These are phyloP conservation scores for Ichthyophthirius multifiliis DNA, from an alignment of 169 alveolate species.

Conservation along the genomic window DNA sequence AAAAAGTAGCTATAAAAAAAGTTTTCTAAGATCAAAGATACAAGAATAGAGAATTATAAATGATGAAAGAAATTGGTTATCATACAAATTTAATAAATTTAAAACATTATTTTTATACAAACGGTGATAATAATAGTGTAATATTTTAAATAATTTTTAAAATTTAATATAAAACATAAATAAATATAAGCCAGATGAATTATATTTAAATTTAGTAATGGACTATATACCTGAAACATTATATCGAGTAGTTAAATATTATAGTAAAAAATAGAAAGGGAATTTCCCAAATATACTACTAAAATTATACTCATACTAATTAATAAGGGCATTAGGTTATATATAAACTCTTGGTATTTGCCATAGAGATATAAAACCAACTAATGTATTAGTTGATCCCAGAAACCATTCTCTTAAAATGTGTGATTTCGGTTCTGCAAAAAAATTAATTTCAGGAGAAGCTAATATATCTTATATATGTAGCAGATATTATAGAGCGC, in stretches of 20 bases:
- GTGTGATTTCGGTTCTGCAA: slow-evolving; percentile 99
- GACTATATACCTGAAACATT: slow-evolving; percentile 97
- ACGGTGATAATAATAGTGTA: slow-evolving; percentile 43
- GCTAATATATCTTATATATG: slow-evolving; percentile 95
- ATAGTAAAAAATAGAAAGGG: slow-evolving; percentile 81
- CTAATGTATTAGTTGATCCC: slow-evolving; percentile 95
- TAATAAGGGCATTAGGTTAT: slow-evolving; percentile 94
- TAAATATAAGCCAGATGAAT: slow-evolving; percentile 21
- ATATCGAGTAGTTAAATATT: slow-evolving; percentile 90
- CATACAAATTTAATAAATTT: slow-evolving; percentile 72
- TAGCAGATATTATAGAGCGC: slow-evolving; percentile 98
- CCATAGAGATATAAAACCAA: slow-evolving; percentile 99
- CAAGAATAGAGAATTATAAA: slow-evolving; percentile 67
- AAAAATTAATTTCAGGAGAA: slow-evolving; percentile 91
- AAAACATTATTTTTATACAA: slow-evolving; percentile 54
- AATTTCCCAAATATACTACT: slow-evolving; percentile 90
- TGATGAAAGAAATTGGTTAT: slow-evolving; percentile 45
- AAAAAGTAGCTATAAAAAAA: slow-evolving; percentile 71
- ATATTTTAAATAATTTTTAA: not conserved
- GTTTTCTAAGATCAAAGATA: slow-evolving; percentile 59
- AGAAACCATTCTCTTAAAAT: slow-evolving; percentile 90
- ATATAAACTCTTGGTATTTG: slow-evolving; percentile 94
- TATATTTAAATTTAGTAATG: slow-evolving; percentile 95
- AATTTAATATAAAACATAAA: not conserved
- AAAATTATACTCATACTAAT: slow-evolving; percentile 93